A percentile compares a stretch with the other conserved stretches of the same genome.
phyloP scores from a whole-genome alignment of 2,329 filamentous ascomycete genomes.

The Raffaelea ambrosiae region DNA sequence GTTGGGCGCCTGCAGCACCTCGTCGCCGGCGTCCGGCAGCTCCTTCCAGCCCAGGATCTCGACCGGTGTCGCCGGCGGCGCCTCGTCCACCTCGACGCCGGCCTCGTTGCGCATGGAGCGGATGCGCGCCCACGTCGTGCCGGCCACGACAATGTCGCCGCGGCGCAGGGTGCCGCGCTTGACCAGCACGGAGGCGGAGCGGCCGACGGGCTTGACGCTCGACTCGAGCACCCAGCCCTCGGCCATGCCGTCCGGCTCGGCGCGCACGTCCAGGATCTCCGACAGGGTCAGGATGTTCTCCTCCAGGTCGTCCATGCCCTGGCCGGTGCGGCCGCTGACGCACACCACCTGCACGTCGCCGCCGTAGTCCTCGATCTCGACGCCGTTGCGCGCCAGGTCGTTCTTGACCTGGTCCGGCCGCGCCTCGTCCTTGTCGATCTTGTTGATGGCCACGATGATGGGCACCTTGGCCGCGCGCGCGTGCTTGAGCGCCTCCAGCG shows the following conservation, averaged over 20 bases:
- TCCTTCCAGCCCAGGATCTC: constrained; percentile 94
- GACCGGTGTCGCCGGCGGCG: constrained; percentile 79
- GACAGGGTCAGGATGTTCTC: constrained; percentile 81
- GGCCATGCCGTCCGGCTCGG: constrained; percentile 64
- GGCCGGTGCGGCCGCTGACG: constrained; percentile 88
- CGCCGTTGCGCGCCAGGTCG: constrained; percentile 72
- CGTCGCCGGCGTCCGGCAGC: constrained; percentile 71
- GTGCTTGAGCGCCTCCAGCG: constrained; percentile 91
- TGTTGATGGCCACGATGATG: constrained; percentile 97
- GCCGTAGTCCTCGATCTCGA: constrained; percentile 91
- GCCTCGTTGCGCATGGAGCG: constrained; percentile 78
- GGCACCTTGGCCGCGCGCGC: constrained; percentile 80
- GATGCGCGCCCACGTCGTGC: constrained; percentile 81
- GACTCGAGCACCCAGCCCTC: constrained; percentile 95
- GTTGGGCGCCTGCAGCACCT: constrained; percentile 72
- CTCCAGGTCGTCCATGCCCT: constrained; percentile 85
- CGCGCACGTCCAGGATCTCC: constrained; percentile 84
- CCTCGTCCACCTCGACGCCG: constrained; percentile 61
- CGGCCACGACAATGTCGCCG: constrained; percentile 81
- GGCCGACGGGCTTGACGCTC: constrained; percentile 75
- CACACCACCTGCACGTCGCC: constrained; percentile 88
- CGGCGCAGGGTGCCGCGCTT: constrained; percentile 74
- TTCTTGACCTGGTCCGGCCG: constrained; percentile 77
- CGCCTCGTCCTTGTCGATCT: constrained; percentile 82
- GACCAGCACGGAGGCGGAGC: constrained; percentile 81